phyloP scores from a whole-genome alignment of 2,329 filamentous ascomycete species.

The Dothideomycetes sp. region DNA sequence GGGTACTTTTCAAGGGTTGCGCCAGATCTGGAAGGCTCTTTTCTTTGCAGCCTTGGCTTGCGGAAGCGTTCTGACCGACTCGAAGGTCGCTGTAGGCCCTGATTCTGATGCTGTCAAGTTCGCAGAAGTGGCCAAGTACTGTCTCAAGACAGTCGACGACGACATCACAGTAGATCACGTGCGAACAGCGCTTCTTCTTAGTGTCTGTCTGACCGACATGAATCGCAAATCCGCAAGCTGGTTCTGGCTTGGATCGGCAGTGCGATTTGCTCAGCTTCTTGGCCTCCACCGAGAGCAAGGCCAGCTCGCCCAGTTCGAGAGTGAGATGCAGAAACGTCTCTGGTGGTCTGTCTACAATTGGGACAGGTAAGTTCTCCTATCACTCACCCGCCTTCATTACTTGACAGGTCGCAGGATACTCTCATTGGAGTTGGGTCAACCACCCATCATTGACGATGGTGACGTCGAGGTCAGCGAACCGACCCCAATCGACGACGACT shows the following conservation, averaged over 20 bases:
- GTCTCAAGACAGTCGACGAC: slow-evolving; percentile 75
- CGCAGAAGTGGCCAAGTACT: slow-evolving; percentile 59
- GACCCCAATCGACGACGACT: slow-evolving; percentile 70
- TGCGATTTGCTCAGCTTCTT: slow-evolving; percentile 74
- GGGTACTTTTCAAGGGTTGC: slow-evolving; percentile 50
- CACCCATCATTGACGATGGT: slow-evolving; percentile 72
- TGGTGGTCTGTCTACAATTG: slow-evolving; percentile 94
- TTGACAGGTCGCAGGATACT: slow-evolving; percentile 47
- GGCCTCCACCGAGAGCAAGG: slow-evolving; percentile 69
- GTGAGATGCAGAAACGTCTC: slow-evolving; percentile 74
- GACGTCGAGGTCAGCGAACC: slow-evolving; percentile 83
- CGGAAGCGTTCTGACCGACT: slow-evolving; percentile 62
- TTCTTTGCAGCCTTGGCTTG: slow-evolving; percentile 79
- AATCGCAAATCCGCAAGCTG: slow-evolving; percentile 80
- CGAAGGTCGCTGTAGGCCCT: slow-evolving; percentile 45
- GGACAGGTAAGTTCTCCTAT: slow-evolving; percentile 54
- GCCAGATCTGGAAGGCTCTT: slow-evolving; percentile 65
- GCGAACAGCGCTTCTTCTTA: slow-evolving; percentile 61
- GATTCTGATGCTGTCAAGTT: slow-evolving; percentile 53
- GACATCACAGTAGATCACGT: slow-evolving; percentile 67
- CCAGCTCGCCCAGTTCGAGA: slow-evolving; percentile 64
- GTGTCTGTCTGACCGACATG: slow-evolving; percentile 73
- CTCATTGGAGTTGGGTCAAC: slow-evolving; percentile 70
- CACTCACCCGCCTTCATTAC: not conserved
- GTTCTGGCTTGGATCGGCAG: slow-evolving; percentile 73